Conservation (phyloP, 805 yeast genomes). For the Ogataea henricii region DNA sequence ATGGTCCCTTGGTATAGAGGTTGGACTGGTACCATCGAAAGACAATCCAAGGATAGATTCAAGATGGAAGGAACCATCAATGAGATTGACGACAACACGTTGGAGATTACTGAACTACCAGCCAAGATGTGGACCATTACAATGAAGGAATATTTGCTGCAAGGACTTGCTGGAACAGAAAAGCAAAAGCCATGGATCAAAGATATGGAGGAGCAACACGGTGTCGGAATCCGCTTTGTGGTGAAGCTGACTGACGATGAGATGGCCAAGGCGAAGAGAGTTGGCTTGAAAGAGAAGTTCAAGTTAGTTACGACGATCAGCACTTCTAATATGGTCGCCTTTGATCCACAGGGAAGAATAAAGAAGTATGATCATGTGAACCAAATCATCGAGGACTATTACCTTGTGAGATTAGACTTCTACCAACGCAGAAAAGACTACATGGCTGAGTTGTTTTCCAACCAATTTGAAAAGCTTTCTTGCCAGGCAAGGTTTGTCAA, state of each 20-base stretch:
- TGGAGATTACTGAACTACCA: slow-evolving; percentile 92
- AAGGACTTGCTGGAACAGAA: slow-evolving; percentile 75
- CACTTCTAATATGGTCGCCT: slow-evolving; percentile 91
- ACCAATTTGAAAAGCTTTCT: slow-evolving; percentile 71
- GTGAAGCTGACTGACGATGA: slow-evolving; percentile 75
- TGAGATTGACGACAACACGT: slow-evolving; percentile 72
- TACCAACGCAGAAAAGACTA: slow-evolving; percentile 90
- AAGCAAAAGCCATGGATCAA: slow-evolving; percentile 83
- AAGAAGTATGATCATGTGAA: slow-evolving; percentile 74
- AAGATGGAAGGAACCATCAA: slow-evolving; percentile 79
- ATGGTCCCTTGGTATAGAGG: slow-evolving; percentile 95
- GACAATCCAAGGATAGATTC: slow-evolving; percentile 64
- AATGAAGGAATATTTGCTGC: slow-evolving; percentile 79
- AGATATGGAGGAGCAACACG: slow-evolving; percentile 94
- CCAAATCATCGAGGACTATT: slow-evolving; percentile 83
- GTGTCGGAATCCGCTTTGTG: slow-evolving; percentile 74
- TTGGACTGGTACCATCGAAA: slow-evolving; percentile 84
- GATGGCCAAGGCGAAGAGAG: slow-evolving; percentile 72
- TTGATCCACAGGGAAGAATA: slow-evolving; percentile 86
- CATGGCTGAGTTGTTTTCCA: slow-evolving; percentile 65
- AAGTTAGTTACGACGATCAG: slow-evolving; percentile 69
- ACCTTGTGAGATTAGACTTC: slow-evolving; percentile 80
- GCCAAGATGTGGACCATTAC: slow-evolving; percentile 90
- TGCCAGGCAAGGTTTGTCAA: slow-evolving; percentile 91
- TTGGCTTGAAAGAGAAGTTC: slow-evolving; percentile 84